Base-by-base conservation (phyloP, 352 stramenopile species). In the Globisporangium nodosum region DNA sequence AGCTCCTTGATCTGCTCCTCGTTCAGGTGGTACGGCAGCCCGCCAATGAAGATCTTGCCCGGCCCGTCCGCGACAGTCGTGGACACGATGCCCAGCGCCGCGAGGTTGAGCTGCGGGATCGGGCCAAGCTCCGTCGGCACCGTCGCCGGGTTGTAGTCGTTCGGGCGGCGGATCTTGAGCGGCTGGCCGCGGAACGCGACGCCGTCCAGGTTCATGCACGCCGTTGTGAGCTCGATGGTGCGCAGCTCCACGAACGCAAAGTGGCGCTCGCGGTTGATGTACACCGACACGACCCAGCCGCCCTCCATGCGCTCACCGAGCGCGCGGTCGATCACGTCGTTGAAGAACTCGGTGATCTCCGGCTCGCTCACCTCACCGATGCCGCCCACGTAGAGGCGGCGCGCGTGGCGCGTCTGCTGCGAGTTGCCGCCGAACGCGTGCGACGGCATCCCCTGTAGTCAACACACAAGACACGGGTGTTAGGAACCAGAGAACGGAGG, bases 241-340 rank as follows among this genome's bases (percentile, higher is more conserved):
- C 89, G 93, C 63, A 99, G 96, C 80, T 99, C 97, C 30, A 99
- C 84, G 67, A 99, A 99, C 18, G 92, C 96, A 61, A 99, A 99
- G 43, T 96, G 87, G 52, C 96, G 91, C 64, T 98, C 95, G 53
- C 84, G 75, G 74, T 99, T 98, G 58, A 98, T 97, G 73, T 98
- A 98, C 8, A 98, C 85, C 27, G 81, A 92, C 50, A 92, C 81
- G 20, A 94, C 85, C 7, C 78, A 79, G 46, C 85, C 85, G 45
- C 83, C 80, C 40, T 92, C 78, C 58, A 89, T 78, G 20, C 74
- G 77, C 58, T 90, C 80, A 31, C 75, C 86, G 7, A 96, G 70
- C 43, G 83, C 80, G n/a, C 78, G 80, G 62, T 92, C 82, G 59
- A 98, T 92, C 50, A 97, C 80, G 53, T 96, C 81, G 66, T 96